Base-by-base conservation (phyloP, 2,329 filamentous ascomycete genomes). In the Pseudogymnoascus sp. region DNA sequence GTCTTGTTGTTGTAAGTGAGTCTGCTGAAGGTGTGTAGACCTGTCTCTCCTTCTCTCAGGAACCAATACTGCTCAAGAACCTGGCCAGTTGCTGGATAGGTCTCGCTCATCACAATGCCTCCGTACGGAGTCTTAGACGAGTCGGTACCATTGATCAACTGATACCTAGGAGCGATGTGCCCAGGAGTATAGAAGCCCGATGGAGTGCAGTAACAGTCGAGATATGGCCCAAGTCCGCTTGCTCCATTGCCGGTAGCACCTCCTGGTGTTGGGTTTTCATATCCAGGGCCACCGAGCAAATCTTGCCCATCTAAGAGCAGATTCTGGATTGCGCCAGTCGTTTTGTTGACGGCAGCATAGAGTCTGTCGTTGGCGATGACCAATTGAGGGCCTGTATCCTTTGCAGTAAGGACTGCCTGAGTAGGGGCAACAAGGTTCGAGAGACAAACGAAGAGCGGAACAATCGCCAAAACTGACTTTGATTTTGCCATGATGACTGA, bases 1-100 rank as follows among this genome's bases (percentile, higher is more conserved):
- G 79, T 80, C 63, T 79, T 77, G 69, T 86, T 86, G 70, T 83
- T 75, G 66, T 88, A 88, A 0, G 79, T 77, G 8, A 85, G 71
- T n/a, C 84, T 79, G 63, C 78, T 82, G 71, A 87, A 87, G 0
- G 79, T 81, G 67, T 87, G 84, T 36, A 87, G 70, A 0, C 84
- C 84, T 0, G 84, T 86, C 70, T 88, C 84, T 1, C 80, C 81
- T 49, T 85, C 83, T 9, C 82, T 76, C 2, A 87, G 72, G 66
- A 87, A 87, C 82, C 83, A 87, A 70, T 86, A 87, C 68, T 87
- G 84, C 67, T 87, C 80, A 14, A 88, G 74, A 5, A 81, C 68
- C 68, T 87, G 83, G 2, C 83, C 83, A 0, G 84, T 86, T 0
- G 77, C 74, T 0, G 78, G 75, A 67, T 85, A 86, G 0, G 78